phyloP scores from a whole-genome alignment of 257 asterid genomes.

The Rubia yunnanensis region DNA sequence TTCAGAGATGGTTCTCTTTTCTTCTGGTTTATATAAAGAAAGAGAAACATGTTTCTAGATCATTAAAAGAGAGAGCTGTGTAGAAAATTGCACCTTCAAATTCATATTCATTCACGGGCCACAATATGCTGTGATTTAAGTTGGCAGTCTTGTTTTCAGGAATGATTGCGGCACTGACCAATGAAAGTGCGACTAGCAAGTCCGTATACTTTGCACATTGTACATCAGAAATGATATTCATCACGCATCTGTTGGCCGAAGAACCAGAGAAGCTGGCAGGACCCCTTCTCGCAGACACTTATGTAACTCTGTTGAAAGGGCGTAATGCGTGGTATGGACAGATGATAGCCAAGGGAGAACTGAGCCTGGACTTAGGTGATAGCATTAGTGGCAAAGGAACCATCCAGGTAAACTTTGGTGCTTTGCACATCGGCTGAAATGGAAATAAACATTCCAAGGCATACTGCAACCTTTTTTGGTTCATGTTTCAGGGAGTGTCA shows the following conservation, averaged over 20 bases:
- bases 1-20: neutral
- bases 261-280: slow-evolving; percentile 94
- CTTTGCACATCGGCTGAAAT: neutral
- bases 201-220: slow-evolving; percentile 92
- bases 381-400: slow-evolving; percentile 94
- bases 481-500: slow-evolving; percentile 63
- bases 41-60: neutral
- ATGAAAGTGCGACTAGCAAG: slow-evolving; percentile 88
- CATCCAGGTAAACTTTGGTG: slow-evolving; percentile 53
- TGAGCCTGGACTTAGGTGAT: slow-evolving; percentile 78
- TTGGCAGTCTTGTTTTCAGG: slow-evolving; percentile 28
- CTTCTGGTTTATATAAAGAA: neutral
- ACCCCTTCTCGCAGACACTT: slow-evolving; percentile 83
- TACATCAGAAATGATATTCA: slow-evolving; percentile 87
- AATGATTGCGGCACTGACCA: slow-evolving; percentile 86
- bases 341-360: slow-evolving; percentile 76
- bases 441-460: neutral
- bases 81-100: too few species aligned
- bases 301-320: slow-evolving; percentile 77
- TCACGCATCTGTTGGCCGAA: slow-evolving; percentile 70
- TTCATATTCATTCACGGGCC: too few species aligned
- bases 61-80: too few species aligned
- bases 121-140: too few species aligned
- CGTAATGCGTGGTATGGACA: slow-evolving; percentile 93
- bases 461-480: neutral